Conservation (phyloP, 345 rosid genomes). For the Aquilaria sinensis region DNA sequence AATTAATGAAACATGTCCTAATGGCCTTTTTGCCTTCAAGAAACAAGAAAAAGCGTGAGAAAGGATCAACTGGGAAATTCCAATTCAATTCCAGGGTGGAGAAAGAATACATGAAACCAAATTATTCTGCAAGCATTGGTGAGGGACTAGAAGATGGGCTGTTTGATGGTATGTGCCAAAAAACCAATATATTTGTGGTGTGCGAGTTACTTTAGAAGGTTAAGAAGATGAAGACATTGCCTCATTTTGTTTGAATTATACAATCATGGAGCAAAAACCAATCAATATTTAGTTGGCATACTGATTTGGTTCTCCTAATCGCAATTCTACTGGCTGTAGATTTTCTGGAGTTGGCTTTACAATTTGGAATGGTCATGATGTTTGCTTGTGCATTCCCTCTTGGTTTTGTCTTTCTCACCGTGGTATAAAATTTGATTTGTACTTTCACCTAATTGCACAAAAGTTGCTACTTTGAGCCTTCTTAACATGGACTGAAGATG, state of each 20-base stretch:
- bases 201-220: neutral
- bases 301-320: no score
- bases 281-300: no score
- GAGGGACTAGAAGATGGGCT: constrained; percentile 92
- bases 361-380: constrained; percentile 99
- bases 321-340: constrained; percentile 30
- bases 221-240: neutral
- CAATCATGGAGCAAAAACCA: no score
- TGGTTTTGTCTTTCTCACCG: constrained; percentile 66
- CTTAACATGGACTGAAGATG: constrained; percentile 6
- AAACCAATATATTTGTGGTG: neutral
- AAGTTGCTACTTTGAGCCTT: neutral
- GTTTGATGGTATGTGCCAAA: constrained; percentile 60
- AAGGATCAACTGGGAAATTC: constrained; percentile 48
- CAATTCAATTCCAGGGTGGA: constrained; percentile 72
- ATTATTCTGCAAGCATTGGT: constrained; percentile 77
- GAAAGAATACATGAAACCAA: constrained; percentile 82
- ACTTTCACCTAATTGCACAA: constrained; percentile 8
- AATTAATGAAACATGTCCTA: neutral
- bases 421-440: constrained; percentile 33
- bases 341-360: constrained; percentile 76
- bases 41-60: constrained; percentile 52
- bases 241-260: neutral
- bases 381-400: constrained; percentile 95
- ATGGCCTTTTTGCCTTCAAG: constrained; percentile 25